Evolutionary conservation across 257 asterid species (phyloP).

Genomic region (Cynanchum wilfordii): DNA sequence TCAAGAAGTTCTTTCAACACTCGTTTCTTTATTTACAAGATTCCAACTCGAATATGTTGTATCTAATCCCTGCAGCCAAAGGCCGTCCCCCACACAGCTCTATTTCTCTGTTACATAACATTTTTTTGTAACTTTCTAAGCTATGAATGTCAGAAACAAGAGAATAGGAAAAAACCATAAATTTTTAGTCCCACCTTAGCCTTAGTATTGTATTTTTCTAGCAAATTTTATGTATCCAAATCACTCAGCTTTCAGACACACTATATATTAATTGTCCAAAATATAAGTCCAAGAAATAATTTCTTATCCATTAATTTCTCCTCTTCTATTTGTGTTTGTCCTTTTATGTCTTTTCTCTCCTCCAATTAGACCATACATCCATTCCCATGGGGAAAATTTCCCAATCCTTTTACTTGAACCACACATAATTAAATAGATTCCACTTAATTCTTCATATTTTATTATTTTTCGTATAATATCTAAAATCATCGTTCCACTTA

Average conservation of each 20-base stretch:
- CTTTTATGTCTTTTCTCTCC: not conserved
- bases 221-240: not conserved
- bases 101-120: not conserved
- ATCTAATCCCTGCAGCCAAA: too few relatives aligned
- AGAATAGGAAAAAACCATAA: not conserved
- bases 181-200: constrained; percentile 2
- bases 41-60: too few relatives aligned
- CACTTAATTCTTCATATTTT: too few relatives aligned
- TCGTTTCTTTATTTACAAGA: too few relatives aligned
- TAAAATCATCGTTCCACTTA: too few relatives aligned
- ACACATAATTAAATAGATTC: too few relatives aligned
- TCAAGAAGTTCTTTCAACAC: too few relatives aligned
- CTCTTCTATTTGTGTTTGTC: not conserved
- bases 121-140: not conserved
- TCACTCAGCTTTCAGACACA: not conserved
- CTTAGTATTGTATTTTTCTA: not conserved
- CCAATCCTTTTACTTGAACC: too few relatives aligned
- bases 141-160: not conserved
- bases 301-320: not conserved
- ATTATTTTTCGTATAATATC: too few relatives aligned
- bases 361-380: not conserved
- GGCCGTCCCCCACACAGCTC: not conserved
- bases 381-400: not conserved
- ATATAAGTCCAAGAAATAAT: not conserved
- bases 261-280: not conserved